Base-by-base conservation (phyloP, 768 basidiomycete genomes). In the Lactarius psammicola region DNA sequence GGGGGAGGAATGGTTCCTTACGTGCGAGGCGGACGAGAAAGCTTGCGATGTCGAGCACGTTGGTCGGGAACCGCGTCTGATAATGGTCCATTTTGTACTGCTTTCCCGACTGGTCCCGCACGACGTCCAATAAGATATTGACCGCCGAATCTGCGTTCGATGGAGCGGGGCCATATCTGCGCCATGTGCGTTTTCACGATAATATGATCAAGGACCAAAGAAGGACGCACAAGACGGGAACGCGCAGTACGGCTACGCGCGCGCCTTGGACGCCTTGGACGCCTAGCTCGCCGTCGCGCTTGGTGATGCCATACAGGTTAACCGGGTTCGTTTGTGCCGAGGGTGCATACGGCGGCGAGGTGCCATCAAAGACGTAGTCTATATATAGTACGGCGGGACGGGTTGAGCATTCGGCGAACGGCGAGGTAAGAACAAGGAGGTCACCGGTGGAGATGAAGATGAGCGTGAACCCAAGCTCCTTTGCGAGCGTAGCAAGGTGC, bases 351-450 rank as follows among this genome's bases (percentile, higher is more conserved):
- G 95, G 94, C 3, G 96, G 93, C 1, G 88, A 87, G n/a, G 84
- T 87, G 1, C 96, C 96, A 68, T 95, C 93, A 73, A 98, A 98
- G 18, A 99, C 94, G 77, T 98, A 98, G 76, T 99, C 95, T 89
- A 44, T 3, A 44, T 38, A 38, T 38, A 15, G 26, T n/a, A 51
- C 8, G 26, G 28, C 30, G 4, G 28, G 11, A 28, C 28, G 17
- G n/a, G 5, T 23, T 44, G 20, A 44, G 23, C 49, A 51, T 51
- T n/a, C 13, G 18, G 2, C 10, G 20, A 59, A 54, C 38, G 8
- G 3, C 15, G 33, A 56, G 9, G 30, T 6, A 23, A n/a, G 7
- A 38, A 20, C 6, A 31, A 15, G 17, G 3, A 28, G 20, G 20
- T 30, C 57, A 86, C 90, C 93, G 40, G 95, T 98, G 7, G 94